Base-by-base conservation (phyloP, 805 yeast species). In the Kluyveromyces starmeri region DNA sequence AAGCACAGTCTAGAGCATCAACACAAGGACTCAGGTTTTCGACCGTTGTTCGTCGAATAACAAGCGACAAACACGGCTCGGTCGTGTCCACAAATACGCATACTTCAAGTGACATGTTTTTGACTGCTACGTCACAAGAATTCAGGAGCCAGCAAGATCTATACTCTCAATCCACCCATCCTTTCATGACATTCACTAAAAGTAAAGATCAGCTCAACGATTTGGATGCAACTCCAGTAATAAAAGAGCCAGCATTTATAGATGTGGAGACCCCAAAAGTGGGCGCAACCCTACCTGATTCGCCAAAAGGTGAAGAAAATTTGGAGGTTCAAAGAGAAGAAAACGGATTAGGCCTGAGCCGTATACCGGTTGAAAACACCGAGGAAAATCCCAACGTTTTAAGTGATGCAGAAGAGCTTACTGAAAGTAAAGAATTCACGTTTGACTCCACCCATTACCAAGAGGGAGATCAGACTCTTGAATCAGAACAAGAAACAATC, bases 91-190 rank as follows among this genome's bases (percentile, higher is more conserved):
- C 34, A 10, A 28, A 20, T 3, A 35, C 35, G 2, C 35, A 38
- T 6, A 25, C 21, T 15, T 39, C 42, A 13, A 32, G 27, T 7
- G 20, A 20, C 4, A 34, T 39, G 3, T 39, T 39, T 33, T 18
- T 30, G 13, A 39, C 42, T 2, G 42, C 42, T 5, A 18, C 32
- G 24, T 35, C 39, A 6, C 26, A 20, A 9, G 26, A 30, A 15
- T 3, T 5, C 8, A n/a, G 11, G 7, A 13, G 19, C 12, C 33
- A 30, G 19, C 4, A 5, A n/a, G 33, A 22, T 20, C n/a, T 15
- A n/a, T 7, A 2, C 13, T 16, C 22, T 8, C 18, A 16, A 14
- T 11, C 10, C 25, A 20, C 13, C 9, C 33, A 30, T 14, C 25
- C 33, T 3, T 30, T 30, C 16, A 4, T 14, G 11, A 20, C 15